These are phyloP conservation scores for Starmerella roubikii DNA, from an alignment of 805 yeast genomes.

Conservation along the genomic window DNA sequence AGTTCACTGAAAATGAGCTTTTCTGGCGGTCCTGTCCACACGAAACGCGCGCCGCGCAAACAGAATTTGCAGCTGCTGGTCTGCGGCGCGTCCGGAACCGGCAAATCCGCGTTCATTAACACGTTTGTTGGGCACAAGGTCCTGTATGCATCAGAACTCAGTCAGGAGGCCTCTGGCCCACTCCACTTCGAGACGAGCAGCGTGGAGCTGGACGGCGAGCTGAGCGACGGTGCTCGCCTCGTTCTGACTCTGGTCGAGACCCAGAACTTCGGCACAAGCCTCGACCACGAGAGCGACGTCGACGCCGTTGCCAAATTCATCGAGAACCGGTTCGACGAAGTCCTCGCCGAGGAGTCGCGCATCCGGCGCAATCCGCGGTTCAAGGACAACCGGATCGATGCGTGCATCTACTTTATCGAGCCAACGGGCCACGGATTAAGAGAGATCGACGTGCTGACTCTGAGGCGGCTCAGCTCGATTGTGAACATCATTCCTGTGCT, in stretches of 20 bases:
- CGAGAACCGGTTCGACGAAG: constrained; percentile 55
- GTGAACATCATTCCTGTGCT: constrained; percentile 78
- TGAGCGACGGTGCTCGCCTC: constrained; percentile 27
- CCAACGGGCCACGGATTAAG: constrained; percentile 40
- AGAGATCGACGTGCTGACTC: constrained; percentile 62
- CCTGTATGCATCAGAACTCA: constrained; percentile 6
- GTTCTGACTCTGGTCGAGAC: constrained; percentile 50
- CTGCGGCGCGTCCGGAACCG: constrained; percentile 60
- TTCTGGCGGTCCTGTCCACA: constrained; percentile 1
- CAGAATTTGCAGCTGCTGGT: constrained; percentile 53
- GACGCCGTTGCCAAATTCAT: constrained; percentile 42
- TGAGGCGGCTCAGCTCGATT: constrained; percentile 52
- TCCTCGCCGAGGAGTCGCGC: constrained; percentile 60
- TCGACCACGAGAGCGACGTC: constrained; percentile 44
- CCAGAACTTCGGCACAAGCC: constrained; percentile 64
- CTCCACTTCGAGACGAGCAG: constrained; percentile 17
- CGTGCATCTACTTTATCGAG: constrained; percentile 61
- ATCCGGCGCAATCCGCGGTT: constrained; percentile 59
- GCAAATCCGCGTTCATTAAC: constrained; percentile 61
- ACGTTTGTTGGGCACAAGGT: constrained; percentile 30
- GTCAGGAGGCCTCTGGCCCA: not conserved
- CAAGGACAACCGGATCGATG: constrained; percentile 63
- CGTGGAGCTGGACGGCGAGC: constrained; percentile 40
- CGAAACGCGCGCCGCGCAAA: constrained; percentile 36
- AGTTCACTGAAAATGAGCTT: too few relatives aligned